Evolutionary conservation across 805 yeast genomes (phyloP).

Genomic region (Lipomyces orientalis): DNA sequence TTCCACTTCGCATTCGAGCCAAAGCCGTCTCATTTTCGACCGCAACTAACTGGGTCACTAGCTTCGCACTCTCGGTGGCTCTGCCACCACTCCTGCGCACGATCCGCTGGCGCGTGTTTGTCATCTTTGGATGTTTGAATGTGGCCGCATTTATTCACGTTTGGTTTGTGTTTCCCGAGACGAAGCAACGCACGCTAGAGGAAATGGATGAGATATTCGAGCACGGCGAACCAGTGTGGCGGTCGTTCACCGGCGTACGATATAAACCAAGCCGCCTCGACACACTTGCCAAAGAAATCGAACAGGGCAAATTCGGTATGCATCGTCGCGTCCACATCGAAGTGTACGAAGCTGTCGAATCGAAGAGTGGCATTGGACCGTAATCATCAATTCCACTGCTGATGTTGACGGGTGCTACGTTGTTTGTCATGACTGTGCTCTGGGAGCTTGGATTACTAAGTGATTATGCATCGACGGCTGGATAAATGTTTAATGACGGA

Average conservation of each 20-base stretch:
- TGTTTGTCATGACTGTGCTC: background rate
- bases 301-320: background rate
- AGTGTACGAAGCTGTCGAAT: background rate
- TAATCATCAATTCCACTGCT: background rate
- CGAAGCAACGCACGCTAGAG: conserved; percentile 28
- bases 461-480: background rate
- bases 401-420: background rate
- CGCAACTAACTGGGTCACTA: conserved; percentile 30
- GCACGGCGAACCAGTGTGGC: conserved; percentile 2
- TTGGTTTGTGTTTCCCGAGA: conserved; percentile 47
- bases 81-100: conserved; percentile 61
- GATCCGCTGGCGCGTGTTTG: conserved; percentile 82
- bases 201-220: conserved; percentile 33
- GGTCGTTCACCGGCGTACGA: background rate
- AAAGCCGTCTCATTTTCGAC: conserved; percentile 29
- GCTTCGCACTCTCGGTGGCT: conserved; percentile 42
- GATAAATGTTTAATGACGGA: background rate
- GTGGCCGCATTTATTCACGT: conserved; percentile 54
- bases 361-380: background rate
- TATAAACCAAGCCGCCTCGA: background rate
- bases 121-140: conserved; percentile 72
- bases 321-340: background rate
- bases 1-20: conserved; percentile 61
- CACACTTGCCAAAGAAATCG: background rate
- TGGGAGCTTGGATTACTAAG: background rate